phyloP scores from a whole-genome alignment of 139 green algal species.

The Trebouxia sp. region DNA sequence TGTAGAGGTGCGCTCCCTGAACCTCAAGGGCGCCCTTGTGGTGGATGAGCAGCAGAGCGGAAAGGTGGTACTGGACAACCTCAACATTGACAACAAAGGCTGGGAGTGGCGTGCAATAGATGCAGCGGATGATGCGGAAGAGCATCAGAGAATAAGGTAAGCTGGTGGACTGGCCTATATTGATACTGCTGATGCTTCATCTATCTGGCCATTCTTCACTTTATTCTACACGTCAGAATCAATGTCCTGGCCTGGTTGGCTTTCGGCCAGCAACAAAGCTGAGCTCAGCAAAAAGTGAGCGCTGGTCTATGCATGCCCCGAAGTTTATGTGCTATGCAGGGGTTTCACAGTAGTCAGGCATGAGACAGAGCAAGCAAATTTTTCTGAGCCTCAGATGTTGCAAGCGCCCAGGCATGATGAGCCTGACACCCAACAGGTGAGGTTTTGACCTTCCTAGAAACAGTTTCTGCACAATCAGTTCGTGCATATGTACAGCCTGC shows the following conservation, averaged over 20 bases:
- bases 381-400: slow-evolving; percentile 41
- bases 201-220: too few relatives aligned
- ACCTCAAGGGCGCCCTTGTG: slow-evolving; percentile 81
- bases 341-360: slow-evolving; percentile 59
- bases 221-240: too few relatives aligned
- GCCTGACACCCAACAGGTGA: not conserved
- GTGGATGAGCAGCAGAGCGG: slow-evolving; percentile 60
- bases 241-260: too few relatives aligned
- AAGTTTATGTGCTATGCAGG: slow-evolving; percentile 28
- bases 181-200: not conserved
- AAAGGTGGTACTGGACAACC: slow-evolving; percentile 51
- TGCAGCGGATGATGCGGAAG: slow-evolving; percentile 42
- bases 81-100: slow-evolving; percentile 79
- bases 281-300: too few relatives aligned
- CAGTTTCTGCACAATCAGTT: too few relatives aligned
- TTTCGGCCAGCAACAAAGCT: too few relatives aligned
- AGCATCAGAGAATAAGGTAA: slow-evolving; percentile 71
- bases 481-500: too few relatives aligned
- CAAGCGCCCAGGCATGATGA: not conserved
- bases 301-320: too few relatives aligned
- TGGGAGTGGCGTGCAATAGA: slow-evolving; percentile 76
- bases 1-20: slow-evolving; percentile 58
- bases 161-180: not conserved
- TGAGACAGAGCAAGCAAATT: slow-evolving; percentile 52
- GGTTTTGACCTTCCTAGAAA: too few relatives aligned